Evolutionary conservation across 371 early-diverging fungal species (phyloP), one percentile per base, ranked within the genome.

Genomic region (Mortierella polycephala): DNA sequence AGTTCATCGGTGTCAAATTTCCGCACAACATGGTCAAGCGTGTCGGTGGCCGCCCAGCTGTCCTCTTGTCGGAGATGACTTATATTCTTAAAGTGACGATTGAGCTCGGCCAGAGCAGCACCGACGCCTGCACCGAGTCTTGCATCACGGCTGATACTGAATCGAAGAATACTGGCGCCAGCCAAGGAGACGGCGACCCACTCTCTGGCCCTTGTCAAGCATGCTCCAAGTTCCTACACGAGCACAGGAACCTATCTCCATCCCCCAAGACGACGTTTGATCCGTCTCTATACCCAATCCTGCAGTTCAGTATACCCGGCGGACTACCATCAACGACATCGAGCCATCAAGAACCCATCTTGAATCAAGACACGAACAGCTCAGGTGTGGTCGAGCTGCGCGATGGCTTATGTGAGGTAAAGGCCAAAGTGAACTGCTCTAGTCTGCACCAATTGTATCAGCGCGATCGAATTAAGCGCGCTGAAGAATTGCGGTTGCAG

Each of bases 401-500:
- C 5, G 60, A 79, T 5, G 79, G 79, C 9, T 18, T 53, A 2
- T 79, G 79, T 46, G 79, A 79, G 9, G 49, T 79, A 62, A 69
- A 59, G 60, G 79, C 66, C 16, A 68, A 54, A 46, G 73, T 79
- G 12, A 68, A 72, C 49, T 79, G 79, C 13, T 79, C 79, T 3
- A 79, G 79, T 39, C n/a, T 79, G 30, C 79, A 79, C 40, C 79
- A 72, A 9, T n/a, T 68, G 49, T 1, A 69, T 13, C 72, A 68
- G 37, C 72, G 69, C 7, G 73, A 69, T n/a, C 16, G 49, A n/a
- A 41, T 41, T 10, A 50, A 46, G n/a, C 21, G 62, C 10, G 18
- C 11, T 5, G 55, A 52, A 11, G 52, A 46, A 14, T 18, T 20
- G 54, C 44, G 54, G 21, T 7, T 7, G 7, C 57, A 54, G 21